phyloP scores from a whole-genome alignment of 2,329 filamentous ascomycete species.

The Cytospora schulzeri region DNA sequence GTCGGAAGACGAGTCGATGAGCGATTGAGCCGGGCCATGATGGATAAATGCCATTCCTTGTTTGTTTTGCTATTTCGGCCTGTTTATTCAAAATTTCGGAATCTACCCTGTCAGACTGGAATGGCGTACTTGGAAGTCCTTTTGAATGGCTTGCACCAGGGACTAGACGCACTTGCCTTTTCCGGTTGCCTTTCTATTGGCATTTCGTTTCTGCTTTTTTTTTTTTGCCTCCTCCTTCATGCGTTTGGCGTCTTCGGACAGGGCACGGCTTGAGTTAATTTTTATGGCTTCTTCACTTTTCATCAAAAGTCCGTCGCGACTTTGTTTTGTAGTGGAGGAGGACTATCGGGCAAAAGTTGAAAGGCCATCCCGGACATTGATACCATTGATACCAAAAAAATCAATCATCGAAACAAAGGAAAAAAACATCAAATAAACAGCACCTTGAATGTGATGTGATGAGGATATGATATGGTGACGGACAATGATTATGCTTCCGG shows the following conservation, averaged over 20 bases:
- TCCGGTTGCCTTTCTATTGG: neutral
- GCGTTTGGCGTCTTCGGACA: conserved; percentile 20
- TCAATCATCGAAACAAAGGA: conserved; percentile 10
- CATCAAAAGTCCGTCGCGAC: conserved; percentile 2
- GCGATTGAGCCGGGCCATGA: conserved; percentile 32
- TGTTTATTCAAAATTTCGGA: neutral
- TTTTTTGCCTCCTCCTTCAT: conserved; percentile 18
- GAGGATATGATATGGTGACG: neutral
- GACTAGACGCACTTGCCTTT: neutral
- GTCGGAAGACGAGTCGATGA: conserved; percentile 37
- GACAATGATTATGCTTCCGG: neutral
- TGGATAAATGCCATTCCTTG: neutral
- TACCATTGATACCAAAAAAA: conserved; percentile 29
- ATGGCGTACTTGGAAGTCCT: neutral
- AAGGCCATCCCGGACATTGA: conserved; percentile 23
- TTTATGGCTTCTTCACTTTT: neutral
- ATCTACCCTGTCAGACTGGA: conserved; percentile 1
- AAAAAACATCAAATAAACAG: neutral
- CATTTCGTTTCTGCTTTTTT: neutral
- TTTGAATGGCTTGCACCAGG: neutral
- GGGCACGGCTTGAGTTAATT: neutral
- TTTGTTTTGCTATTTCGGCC: neutral
- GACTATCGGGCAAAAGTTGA: conserved; percentile 12
- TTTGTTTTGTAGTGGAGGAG: conserved; percentile 6
- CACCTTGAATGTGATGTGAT: neutral